Conservation (phyloP, 169 alveolate species). For the Plasmodium adleri region DNA sequence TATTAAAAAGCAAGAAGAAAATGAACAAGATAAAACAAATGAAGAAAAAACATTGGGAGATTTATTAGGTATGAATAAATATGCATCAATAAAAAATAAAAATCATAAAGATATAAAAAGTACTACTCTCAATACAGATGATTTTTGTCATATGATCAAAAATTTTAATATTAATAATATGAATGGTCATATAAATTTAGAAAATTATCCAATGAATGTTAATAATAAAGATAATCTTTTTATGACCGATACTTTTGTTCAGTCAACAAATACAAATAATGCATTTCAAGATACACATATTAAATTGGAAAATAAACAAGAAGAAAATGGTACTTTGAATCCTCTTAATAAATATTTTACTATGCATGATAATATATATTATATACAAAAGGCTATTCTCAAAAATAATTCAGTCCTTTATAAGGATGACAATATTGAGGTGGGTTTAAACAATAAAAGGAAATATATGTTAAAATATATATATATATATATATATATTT, state of each 20-base stretch:
- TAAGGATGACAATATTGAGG: conserved; percentile 47
- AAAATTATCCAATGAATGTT: background rate
- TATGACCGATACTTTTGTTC: no score
- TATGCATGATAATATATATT: conserved; percentile 20
- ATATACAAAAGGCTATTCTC: conserved; percentile 32
- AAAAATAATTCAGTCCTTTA: conserved; percentile 19
- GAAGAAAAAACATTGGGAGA: conserved; percentile 48
- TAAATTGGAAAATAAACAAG: background rate
- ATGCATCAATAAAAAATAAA: conserved; percentile 16
- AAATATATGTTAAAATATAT: background rate
- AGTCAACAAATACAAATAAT: background rate
- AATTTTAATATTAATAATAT: conserved; percentile 20
- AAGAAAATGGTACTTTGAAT: background rate
- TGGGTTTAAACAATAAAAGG: background rate
- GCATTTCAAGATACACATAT: no score
- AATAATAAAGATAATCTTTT: no score
- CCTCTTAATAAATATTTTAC: conserved; percentile 50
- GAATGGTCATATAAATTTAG: background rate
- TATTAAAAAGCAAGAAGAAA: conserved; percentile 2
- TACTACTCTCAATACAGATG: conserved; percentile 16
- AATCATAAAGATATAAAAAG: conserved; percentile 2
- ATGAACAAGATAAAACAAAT: conserved; percentile 13
- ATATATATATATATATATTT: background rate
- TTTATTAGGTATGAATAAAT: conserved; percentile 53
- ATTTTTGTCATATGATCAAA: conserved; percentile 15